phyloP scores from a whole-genome alignment of 2,329 filamentous ascomycete species.

The Neofusicoccum sp. region DNA sequence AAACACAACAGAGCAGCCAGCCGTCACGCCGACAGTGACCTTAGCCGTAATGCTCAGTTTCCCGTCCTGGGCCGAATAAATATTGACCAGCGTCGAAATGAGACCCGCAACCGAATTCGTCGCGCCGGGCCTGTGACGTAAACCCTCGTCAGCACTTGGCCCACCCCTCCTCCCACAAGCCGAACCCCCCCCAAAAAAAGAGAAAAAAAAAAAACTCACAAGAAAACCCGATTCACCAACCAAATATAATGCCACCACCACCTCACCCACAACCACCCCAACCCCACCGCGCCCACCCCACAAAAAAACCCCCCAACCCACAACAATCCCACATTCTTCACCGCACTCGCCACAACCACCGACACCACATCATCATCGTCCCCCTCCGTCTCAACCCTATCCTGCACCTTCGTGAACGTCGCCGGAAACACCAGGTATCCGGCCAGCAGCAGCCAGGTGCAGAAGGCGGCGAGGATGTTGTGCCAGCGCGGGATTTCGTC shows the following conservation, averaged over 20 bases:
- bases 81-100: conserved; percentile 49
- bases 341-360: conserved; percentile 31
- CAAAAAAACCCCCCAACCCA: conserved; percentile 47
- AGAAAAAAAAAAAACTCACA: conserved; percentile 24
- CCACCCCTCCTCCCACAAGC: background rate
- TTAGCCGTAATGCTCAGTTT: conserved; percentile 46
- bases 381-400: conserved; percentile 28
- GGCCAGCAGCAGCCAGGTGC: conserved; percentile 51
- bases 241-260: conserved; percentile 54
- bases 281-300: conserved; percentile 41
- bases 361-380: conserved; percentile 24
- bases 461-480: conserved; percentile 49
- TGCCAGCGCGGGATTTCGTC: conserved; percentile 47
- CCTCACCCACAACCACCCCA: conserved; percentile 44
- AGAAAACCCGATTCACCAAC: conserved; percentile 53
- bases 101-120: conserved; percentile 52
- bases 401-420: conserved; percentile 49
- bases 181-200: background rate
- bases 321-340: conserved; percentile 43
- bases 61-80: conserved; percentile 50
- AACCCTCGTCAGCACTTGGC: background rate
- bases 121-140: background rate
- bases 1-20: conserved; percentile 35
- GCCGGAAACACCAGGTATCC: conserved; percentile 55
- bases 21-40: conserved; percentile 38